Base-by-base conservation (phyloP, 2,329 filamentous ascomycete genomes). In the Nothophoma quercina region DNA sequence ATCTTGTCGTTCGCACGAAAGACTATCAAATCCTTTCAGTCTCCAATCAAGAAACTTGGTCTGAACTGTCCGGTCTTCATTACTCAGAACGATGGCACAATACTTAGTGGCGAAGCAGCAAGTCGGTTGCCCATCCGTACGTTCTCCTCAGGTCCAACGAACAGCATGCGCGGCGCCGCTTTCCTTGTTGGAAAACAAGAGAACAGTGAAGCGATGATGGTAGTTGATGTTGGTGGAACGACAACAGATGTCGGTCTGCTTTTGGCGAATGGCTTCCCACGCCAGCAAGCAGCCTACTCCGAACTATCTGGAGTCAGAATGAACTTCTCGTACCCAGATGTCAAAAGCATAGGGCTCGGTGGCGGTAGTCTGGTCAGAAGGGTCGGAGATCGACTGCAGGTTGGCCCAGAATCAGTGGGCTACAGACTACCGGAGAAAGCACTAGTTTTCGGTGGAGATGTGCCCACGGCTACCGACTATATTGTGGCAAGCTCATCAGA, bases 141-240 rank as follows among this genome's bases (percentile, higher is more conserved):
- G 0, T 83, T 83, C 58, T 77, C 76, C 0, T 81, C 79, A 22
- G 80, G 81, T 0, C 77, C 80, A 1, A 83, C 80, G 0, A 83
- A 83, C 53, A 81, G 78, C 7, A 81, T 83, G 77, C 76, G 79
- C 10, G 81, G 81, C 9, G 81, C 79, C 9, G 76, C 76, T 1
- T 80, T 73, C 42, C 55, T 75, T 0, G 64, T 73, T 6, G 71
- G 70, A 5, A 67, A 65, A 35, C 56, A 69, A 41, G 52, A 64
- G 26, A 58, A 65, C 13, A 60, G 60, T 7, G 65, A 83, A 78
- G 56, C 82, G 75, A 30, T 84, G 59, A 83, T 88, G 75, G 85
- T 88, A 0, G 81, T 88, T 2, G 86, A 89, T 61, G 83, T 89
- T 45, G 86, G 86, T 0, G 86, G 86, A 2, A 89, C 86, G 0